phyloP scores from a whole-genome alignment of 2,329 filamentous ascomycete species.

The Botrytis aclada region DNA sequence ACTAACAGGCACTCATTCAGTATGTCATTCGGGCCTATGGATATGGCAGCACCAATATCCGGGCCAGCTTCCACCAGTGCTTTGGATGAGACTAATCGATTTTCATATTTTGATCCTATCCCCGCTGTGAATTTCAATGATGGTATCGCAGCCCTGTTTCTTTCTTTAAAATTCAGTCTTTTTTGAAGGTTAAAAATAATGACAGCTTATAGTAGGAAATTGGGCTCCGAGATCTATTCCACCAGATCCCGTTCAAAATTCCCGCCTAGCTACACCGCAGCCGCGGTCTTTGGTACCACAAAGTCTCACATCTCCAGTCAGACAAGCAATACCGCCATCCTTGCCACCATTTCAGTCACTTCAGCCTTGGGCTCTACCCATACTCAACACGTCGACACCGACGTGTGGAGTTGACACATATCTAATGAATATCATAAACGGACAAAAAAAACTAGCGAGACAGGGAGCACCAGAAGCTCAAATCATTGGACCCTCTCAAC shows the following conservation, averaged over 20 bases:
- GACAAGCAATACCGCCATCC: not conserved
- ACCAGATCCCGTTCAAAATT: not conserved
- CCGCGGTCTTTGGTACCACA: not conserved
- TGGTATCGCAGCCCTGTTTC: not conserved
- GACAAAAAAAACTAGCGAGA: slow-evolving; percentile 39
- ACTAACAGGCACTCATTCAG: not conserved
- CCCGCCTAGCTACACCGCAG: not conserved
- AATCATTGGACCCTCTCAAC: slow-evolving; percentile 38
- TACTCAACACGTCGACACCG: slow-evolving; percentile 35
- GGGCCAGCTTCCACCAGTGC: slow-evolving; percentile 4
- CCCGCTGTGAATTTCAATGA: not conserved
- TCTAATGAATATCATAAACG: slow-evolving; percentile 40
- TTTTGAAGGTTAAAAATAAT: not conserved
- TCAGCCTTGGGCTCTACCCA: slow-evolving; percentile 38
- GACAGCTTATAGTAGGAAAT: slow-evolving; percentile 2
- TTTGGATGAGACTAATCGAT: slow-evolving; percentile 1
- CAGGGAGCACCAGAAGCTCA: slow-evolving; percentile 31
- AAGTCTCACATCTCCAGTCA: not conserved
- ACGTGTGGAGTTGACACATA: slow-evolving; percentile 40
- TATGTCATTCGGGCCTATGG: not conserved
- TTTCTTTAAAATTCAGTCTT: not conserved
- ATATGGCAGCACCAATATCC: not conserved
- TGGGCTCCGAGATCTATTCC: slow-evolving; percentile 15
- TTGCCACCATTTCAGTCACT: slow-evolving; percentile 7
- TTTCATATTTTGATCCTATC: slow-evolving; percentile 10